A percentile compares a stretch with the other conserved stretches of the same genome.
These are phyloP conservation scores for Hanseniaspora clermontiae DNA, from an alignment of 805 yeast species.

Conservation along the genomic window DNA sequence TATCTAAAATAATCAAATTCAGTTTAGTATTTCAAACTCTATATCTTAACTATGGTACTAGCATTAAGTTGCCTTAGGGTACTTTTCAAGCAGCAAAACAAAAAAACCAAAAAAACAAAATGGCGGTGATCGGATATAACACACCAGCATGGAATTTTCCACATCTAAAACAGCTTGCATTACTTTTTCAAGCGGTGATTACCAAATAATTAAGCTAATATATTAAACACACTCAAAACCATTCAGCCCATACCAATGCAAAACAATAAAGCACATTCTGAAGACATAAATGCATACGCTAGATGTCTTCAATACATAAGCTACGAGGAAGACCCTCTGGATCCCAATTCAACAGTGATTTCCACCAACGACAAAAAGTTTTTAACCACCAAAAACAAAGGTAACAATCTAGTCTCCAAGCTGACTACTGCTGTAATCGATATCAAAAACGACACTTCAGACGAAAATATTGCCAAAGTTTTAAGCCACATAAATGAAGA, in stretches of 20 bases:
- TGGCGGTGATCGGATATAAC: too few relatives aligned
- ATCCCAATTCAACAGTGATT: slow-evolving; percentile 1
- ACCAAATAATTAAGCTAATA: too few relatives aligned
- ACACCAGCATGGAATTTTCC: too few relatives aligned
- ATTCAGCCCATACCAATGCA: background rate
- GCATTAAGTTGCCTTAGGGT: too few relatives aligned
- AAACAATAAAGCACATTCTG: background rate
- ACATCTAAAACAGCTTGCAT: too few relatives aligned
- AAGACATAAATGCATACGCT: background rate
- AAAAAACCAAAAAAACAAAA: too few relatives aligned
- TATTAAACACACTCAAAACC: too few relatives aligned
- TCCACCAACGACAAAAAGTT: slow-evolving; percentile 3
- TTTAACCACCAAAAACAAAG: background rate
- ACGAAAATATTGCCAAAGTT: background rate
- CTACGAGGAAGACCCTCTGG: background rate
- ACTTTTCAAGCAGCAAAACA: too few relatives aligned
- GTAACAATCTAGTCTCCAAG: background rate
- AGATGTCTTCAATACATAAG: slow-evolving; percentile 5
- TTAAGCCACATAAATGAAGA: background rate
- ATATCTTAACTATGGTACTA: too few relatives aligned
- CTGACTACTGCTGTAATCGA: slow-evolving; percentile 1
- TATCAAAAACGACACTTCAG: slow-evolving; percentile 4
- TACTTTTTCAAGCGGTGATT: too few relatives aligned
- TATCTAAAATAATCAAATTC: too few relatives aligned
- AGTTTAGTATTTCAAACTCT: too few relatives aligned